phyloP scores from a whole-genome alignment of 208 protist genomes.

The Balamuthia mandrillaris region DNA sequence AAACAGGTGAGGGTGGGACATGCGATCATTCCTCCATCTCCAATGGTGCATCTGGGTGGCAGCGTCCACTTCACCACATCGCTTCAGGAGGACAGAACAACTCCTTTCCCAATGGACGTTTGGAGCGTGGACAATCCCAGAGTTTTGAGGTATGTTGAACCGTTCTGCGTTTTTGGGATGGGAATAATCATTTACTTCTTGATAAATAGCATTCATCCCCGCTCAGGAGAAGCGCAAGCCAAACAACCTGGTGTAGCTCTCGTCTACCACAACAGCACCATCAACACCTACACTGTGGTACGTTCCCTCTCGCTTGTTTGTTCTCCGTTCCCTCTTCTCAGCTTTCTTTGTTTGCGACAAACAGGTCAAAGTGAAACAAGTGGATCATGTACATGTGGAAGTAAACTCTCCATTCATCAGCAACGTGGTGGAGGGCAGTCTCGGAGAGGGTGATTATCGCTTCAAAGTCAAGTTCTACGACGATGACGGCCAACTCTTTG shows the following conservation, averaged over 20 bases:
- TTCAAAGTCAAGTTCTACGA: neutral
- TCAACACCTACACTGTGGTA: constrained; percentile 24
- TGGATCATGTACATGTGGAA: neutral
- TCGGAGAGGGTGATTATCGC: neutral
- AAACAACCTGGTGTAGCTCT: neutral
- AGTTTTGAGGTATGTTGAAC: neutral
- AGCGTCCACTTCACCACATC: neutral
- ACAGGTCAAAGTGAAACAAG: neutral
- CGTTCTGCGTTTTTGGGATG: neutral
- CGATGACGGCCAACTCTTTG: neutral
- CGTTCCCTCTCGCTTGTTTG: neutral
- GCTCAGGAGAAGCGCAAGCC: neutral
- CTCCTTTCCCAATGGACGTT: neutral
- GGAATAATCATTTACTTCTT: neutral
- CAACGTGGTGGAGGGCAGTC: neutral
- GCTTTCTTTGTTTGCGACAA: neutral
- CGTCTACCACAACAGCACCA: constrained; percentile 23
- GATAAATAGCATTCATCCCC: neutral
- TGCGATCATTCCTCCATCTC: neutral
- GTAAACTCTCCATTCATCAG: neutral
- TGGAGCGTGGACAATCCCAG: constrained; percentile 17
- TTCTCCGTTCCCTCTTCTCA: neutral
- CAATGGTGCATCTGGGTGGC: constrained; percentile 14
- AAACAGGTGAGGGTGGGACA: constrained; percentile 24
- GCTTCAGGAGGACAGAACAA: neutral